These are phyloP conservation scores for Apophysomyces elegans DNA, from an alignment of 371 early-diverging fungal genomes.

Conservation along the genomic window DNA sequence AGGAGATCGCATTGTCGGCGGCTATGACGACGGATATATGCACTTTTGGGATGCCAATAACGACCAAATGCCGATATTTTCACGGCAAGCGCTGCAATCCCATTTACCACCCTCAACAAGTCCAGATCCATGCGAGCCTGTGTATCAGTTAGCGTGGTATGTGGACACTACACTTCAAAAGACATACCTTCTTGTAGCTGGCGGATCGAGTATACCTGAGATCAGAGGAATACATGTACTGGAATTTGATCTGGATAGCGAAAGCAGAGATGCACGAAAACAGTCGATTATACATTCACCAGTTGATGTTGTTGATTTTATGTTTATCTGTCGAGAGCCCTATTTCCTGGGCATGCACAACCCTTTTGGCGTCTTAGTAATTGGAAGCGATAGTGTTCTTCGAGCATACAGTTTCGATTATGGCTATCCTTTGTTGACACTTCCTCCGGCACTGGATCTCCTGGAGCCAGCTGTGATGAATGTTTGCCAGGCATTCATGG, in stretches of 20 bases:
- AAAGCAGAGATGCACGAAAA: conserved; percentile 44
- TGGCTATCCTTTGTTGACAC: conserved; percentile 36
- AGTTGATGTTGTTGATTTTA: conserved; percentile 54
- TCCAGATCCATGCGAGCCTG: conserved; percentile 40
- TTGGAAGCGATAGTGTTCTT: conserved; percentile 44
- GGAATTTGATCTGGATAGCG: conserved; percentile 45
- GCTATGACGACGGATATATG: conserved; percentile 61
- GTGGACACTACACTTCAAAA: conserved; percentile 32
- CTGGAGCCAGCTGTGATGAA: conserved; percentile 46
- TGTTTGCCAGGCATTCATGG: conserved; percentile 33
- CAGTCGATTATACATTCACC: conserved; percentile 50
- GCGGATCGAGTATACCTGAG: conserved; percentile 50
- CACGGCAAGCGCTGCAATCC: conserved; percentile 49
- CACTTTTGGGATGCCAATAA: conserved; percentile 55
- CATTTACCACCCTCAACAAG: conserved; percentile 21
- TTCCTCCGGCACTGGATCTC: conserved; percentile 54
- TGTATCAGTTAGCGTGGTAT: conserved; percentile 61
- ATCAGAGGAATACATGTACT: conserved; percentile 52
- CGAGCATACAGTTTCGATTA: conserved; percentile 33
- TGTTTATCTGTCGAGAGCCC: conserved; percentile 47
- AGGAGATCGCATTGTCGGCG: conserved; percentile 55
- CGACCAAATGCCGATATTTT: conserved; percentile 45
- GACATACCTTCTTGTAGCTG: conserved; percentile 53
- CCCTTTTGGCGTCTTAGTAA: conserved; percentile 48
- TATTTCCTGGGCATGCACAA: conserved; percentile 49